These are phyloP conservation scores for Boehmeria nivea DNA, from an alignment of 306 rosid genomes.

Conservation along the genomic window DNA sequence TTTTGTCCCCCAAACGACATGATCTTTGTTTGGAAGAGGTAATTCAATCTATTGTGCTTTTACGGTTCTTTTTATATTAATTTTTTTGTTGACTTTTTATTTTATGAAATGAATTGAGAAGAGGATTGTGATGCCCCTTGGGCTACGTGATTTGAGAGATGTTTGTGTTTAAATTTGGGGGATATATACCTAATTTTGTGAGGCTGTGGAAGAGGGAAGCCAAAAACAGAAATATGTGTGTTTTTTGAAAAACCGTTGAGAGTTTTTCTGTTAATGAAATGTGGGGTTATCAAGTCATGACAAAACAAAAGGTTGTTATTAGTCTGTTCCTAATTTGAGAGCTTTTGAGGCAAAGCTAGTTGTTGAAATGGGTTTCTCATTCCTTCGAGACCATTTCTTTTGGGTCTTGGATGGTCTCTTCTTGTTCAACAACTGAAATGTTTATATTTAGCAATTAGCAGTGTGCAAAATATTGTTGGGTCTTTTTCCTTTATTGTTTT, in stretches of 20 bases:
- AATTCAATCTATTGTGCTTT: neutral
- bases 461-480: too few species aligned
- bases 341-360: neutral
- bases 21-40: neutral
- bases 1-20: constrained; percentile 29
- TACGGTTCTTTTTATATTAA: neutral
- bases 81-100: neutral
- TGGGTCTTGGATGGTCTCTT: neutral
- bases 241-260: constrained; percentile 8
- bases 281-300: constrained; percentile 20
- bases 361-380: neutral
- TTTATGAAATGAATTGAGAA: constrained; percentile 1
- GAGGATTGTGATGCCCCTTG: constrained; percentile 17
- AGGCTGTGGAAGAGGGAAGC: too few species aligned
- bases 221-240: neutral
- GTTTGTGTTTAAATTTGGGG: neutral
- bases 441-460: constrained; percentile 7
- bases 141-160: constrained; percentile 3
- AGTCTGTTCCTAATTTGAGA: constrained; percentile 15
- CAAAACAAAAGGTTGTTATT: constrained; percentile 8
- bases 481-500: neutral
- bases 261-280: constrained; percentile 19
- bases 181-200: constrained; percentile 17
- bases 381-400: constrained; percentile 4
- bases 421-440: neutral